Evolutionary conservation across 1,284 basidiomycete species (phyloP).

Genomic region (Ganoderma multipileum): DNA sequence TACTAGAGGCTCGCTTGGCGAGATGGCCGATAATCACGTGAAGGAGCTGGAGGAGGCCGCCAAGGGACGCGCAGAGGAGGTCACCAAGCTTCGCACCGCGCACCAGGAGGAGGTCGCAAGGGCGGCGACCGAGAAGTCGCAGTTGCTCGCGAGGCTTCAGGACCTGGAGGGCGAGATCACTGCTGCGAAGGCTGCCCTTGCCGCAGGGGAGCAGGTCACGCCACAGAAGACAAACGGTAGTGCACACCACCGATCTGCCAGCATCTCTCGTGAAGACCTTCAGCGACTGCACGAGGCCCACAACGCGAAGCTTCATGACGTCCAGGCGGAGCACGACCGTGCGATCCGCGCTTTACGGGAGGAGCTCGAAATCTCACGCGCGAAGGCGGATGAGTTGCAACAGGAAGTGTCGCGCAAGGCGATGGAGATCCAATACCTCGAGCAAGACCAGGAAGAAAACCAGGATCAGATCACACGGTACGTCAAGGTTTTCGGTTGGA

Average conservation of each 20-base stretch:
- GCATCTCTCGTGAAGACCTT: conserved; percentile 75
- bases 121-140: conserved; percentile 63
- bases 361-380: conserved; percentile 65
- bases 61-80: conserved; percentile 70
- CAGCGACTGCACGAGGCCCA: conserved; percentile 80
- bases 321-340: conserved; percentile 76
- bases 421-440: conserved; percentile 82
- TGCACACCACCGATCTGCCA: conserved; percentile 50
- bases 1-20: conserved; percentile 72
- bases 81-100: conserved; percentile 60
- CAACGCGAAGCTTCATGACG: conserved; percentile 80
- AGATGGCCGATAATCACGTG: conserved; percentile 71
- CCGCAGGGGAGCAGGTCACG: conserved; percentile 50
- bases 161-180: conserved; percentile 80
- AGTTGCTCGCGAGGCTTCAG: conserved; percentile 64
- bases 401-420: conserved; percentile 69
- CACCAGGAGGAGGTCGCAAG: conserved; percentile 66
- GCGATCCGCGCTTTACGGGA: conserved; percentile 61
- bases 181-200: conserved; percentile 61
- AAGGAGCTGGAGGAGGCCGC: conserved; percentile 77
- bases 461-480: conserved; percentile 80
- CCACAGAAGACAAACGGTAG: conserved; percentile 63
- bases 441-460: conserved; percentile 77
- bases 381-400: conserved; percentile 61
- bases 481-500: conserved; percentile 65